Percentiles rank a stretch among this genome's conserved stretches.
These are phyloP conservation scores for Zelopaecilomyces penicillatus DNA, from an alignment of 2,329 filamentous ascomycete species.

Conservation along the genomic window DNA sequence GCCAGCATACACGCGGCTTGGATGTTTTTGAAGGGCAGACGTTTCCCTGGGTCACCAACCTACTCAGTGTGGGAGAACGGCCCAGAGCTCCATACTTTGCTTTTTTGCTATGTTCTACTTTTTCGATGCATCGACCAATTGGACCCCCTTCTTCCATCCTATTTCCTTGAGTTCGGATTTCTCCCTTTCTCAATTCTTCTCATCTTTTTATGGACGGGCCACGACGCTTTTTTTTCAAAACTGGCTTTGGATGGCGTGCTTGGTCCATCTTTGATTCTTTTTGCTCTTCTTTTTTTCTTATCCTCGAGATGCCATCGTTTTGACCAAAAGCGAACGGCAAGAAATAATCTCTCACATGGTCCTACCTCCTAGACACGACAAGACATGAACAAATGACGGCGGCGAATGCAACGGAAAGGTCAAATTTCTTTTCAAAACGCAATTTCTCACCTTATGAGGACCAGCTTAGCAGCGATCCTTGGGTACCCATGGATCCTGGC, in stretches of 20 bases:
- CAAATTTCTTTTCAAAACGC: constrained; percentile 12
- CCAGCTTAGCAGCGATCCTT: constrained; percentile 21
- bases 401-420: constrained; percentile 5
- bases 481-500: constrained; percentile 20
- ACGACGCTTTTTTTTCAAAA: constrained; percentile 16
- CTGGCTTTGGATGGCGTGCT: constrained; percentile 22
- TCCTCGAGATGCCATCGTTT: neutral
- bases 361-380: constrained; percentile 3
- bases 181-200: constrained; percentile 6
- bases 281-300: constrained; percentile 1
- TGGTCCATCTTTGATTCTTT: constrained; percentile 13
- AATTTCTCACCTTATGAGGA: constrained; percentile 8
- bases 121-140: constrained; percentile 2
- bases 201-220: constrained; percentile 22
- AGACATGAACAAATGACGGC: constrained; percentile 5
- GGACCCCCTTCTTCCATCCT: constrained; percentile 2
- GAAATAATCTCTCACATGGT: neutral
- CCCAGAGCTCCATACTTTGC: neutral
- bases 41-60: constrained; percentile 1
- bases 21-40: constrained; percentile 5
- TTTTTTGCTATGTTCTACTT: constrained; percentile 3
- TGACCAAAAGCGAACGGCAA: neutral
- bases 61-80: neutral
- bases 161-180: constrained; percentile 20
- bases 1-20: neutral